Evolutionary conservation across 2,329 filamentous ascomycete species (phyloP).

Genomic region (Ophiostoma tasmaniense): DNA sequence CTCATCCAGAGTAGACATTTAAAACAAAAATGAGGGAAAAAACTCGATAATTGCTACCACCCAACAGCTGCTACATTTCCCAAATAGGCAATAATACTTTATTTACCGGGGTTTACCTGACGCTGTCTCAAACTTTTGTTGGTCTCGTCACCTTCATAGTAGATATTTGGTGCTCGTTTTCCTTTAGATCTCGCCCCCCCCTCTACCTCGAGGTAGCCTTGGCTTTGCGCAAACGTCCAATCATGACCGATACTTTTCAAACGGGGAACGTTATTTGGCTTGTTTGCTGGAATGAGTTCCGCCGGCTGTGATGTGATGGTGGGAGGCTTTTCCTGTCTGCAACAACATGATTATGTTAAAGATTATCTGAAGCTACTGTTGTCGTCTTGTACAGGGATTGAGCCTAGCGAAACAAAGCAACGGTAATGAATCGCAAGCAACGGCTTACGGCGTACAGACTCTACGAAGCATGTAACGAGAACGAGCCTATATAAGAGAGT

Average conservation of each 20-base stretch:
- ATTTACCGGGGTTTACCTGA: background rate
- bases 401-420: background rate
- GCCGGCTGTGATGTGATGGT: background rate
- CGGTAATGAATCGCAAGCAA: slow-evolving; percentile 5
- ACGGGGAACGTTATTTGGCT: background rate
- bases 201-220: background rate
- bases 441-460: background rate
- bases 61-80: slow-evolving; percentile 1
- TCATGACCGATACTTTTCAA: background rate
- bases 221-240: background rate
- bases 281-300: background rate
- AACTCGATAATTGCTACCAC: background rate
- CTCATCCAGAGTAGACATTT: background rate
- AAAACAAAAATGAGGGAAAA: background rate
- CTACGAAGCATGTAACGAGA: background rate
- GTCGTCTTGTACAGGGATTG: slow-evolving; percentile 13
- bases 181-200: background rate
- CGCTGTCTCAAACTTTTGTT: background rate
- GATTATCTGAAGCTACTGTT: background rate
- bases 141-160: background rate
- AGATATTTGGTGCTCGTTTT: background rate
- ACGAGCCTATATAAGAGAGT: background rate
- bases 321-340: background rate
- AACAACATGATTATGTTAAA: background rate
- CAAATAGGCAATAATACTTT: slow-evolving; percentile 12